A percentile compares a stretch with the other conserved stretches of the same genome.
Evolutionary conservation across 768 basidiomycete genomes (phyloP).

Genomic region (Xerocomellus dryophilus): DNA sequence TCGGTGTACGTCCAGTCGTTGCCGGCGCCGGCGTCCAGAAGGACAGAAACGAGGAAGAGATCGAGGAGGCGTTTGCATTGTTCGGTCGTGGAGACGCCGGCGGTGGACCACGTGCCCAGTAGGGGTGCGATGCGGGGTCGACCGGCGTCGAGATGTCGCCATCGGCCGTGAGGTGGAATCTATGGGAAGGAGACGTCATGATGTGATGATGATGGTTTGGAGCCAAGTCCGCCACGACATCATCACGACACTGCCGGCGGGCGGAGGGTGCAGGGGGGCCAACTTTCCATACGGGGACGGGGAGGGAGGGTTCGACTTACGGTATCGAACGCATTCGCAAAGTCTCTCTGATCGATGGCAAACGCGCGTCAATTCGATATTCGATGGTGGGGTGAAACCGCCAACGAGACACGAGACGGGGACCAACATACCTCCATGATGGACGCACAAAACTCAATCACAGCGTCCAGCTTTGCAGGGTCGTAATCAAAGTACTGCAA

Average conservation of each 20-base stretch:
- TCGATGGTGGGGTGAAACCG: too few species aligned
- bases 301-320: constrained; percentile 39
- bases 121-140: constrained; percentile 60
- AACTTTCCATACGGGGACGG: neutral
- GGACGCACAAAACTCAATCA: constrained; percentile 67
- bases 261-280: constrained; percentile 6
- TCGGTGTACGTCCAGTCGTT: constrained; percentile 77
- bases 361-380: neutral
- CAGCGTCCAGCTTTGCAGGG: constrained; percentile 66
- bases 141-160: constrained; percentile 83
- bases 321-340: constrained; percentile 60
- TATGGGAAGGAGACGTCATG: constrained; percentile 26
- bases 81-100: constrained; percentile 48
- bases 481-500: constrained; percentile 87
- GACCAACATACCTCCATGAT: constrained; percentile 67
- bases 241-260: neutral
- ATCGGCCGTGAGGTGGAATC: constrained; percentile 87
- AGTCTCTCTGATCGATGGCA: constrained; percentile 63
- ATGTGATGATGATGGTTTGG: neutral
- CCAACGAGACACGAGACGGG: neutral
- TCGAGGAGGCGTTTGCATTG: constrained; percentile 77
- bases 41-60: constrained; percentile 84
- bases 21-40: constrained; percentile 94
- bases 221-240: neutral
- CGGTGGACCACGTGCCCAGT: constrained; percentile 52